Evolutionary conservation across 306 rosid genomes (phyloP).

Genomic region (Adenanthera pavonina): DNA sequence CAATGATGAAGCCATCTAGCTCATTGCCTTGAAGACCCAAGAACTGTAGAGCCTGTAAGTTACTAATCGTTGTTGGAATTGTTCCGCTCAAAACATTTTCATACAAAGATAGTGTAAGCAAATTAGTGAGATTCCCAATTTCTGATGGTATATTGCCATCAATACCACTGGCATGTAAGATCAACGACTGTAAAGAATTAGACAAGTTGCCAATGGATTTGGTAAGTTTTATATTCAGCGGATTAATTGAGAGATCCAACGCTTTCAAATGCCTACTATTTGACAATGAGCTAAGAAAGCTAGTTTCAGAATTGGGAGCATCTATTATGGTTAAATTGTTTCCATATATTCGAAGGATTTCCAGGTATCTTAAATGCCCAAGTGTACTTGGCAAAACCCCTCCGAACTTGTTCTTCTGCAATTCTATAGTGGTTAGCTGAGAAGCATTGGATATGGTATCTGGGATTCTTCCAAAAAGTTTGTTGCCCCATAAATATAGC

Average conservation of each 20-base stretch:
- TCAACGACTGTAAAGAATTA: slow-evolving; percentile 1
- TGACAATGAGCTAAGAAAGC: background rate
- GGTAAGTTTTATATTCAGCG: background rate
- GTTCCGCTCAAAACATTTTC: background rate
- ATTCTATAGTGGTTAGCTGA: background rate
- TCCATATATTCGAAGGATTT: background rate
- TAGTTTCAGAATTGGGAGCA: background rate
- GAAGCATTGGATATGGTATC: background rate
- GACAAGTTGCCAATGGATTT: slow-evolving; percentile 21
- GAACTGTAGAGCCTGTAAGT: slow-evolving; percentile 25
- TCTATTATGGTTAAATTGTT: slow-evolving; percentile 4
- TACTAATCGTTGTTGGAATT: no score
- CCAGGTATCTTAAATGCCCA: no score
- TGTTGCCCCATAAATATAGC: background rate
- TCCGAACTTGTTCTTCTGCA: background rate
- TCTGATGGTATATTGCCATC: no score
- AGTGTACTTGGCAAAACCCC: no score
- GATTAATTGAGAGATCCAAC: slow-evolving; percentile 18
- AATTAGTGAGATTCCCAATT: slow-evolving; percentile 28
- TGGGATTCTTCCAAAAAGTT: background rate
- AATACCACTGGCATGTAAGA: background rate
- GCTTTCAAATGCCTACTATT: slow-evolving; percentile 3
- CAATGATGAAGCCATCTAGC: slow-evolving; percentile 29
- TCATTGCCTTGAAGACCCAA: slow-evolving; percentile 13
- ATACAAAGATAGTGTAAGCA: background rate